These are phyloP conservation scores for Aspergillus fructus DNA, from an alignment of 2,329 filamentous ascomycete species.

Conservation along the genomic window DNA sequence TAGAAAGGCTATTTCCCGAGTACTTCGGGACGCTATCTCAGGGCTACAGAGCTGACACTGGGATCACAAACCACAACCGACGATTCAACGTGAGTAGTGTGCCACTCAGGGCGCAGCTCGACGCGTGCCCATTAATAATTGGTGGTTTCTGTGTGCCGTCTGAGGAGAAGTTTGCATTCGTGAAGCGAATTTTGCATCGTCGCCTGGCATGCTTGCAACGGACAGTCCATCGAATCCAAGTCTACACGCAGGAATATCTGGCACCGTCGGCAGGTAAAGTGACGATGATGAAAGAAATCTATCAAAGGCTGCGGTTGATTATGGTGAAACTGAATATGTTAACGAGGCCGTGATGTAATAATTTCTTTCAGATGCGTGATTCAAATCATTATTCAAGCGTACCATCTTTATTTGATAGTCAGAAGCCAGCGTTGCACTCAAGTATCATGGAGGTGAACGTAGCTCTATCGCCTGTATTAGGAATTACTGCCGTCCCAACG, in stretches of 20 bases:
- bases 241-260: conserved; percentile 26
- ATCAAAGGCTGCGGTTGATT: conserved; percentile 28
- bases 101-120: conserved; percentile 22
- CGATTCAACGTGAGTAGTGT: conserved; percentile 8
- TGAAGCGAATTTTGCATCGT: conserved; percentile 26
- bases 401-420: neutral
- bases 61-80: neutral
- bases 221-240: conserved; percentile 27
- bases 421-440: too few species aligned
- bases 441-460: neutral
- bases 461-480: neutral
- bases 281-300: conserved; percentile 33
- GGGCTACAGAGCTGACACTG: conserved; percentile 7
- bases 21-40: conserved; percentile 11
- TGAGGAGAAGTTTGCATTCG: conserved; percentile 29
- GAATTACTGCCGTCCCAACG: neutral
- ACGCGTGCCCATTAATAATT: conserved; percentile 27
- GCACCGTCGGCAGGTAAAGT: conserved; percentile 22
- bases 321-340: conserved; percentile 31
- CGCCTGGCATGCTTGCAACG: conserved; percentile 29
- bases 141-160: conserved; percentile 25
- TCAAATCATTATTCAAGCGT: neutral
- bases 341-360: conserved; percentile 8
- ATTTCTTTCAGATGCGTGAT: neutral
- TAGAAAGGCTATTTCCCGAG: conserved; percentile 15